Conservation (phyloP, 768 basidiomycete genomes). For the Dictyophora rubrovolvata region DNA sequence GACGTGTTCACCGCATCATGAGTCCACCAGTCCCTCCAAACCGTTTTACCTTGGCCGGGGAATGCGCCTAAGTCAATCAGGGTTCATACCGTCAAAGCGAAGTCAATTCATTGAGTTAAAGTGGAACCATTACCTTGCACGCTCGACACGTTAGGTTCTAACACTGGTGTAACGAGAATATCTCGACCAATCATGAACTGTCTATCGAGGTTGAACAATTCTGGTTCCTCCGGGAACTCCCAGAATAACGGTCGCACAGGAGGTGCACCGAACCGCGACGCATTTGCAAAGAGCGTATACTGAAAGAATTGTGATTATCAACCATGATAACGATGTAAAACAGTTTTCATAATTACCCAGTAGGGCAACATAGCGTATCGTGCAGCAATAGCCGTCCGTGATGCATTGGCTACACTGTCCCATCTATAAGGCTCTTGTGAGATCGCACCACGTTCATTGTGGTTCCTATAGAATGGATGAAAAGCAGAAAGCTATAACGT, state of each 20-base stretch:
- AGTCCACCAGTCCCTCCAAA: conserved; percentile 70
- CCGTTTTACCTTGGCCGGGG: conserved; percentile 46
- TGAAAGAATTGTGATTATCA: conserved; percentile 18
- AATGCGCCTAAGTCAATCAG: conserved; percentile 39
- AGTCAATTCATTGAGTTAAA: neutral
- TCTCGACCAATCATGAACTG: conserved; percentile 68
- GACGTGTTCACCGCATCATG: conserved; percentile 41
- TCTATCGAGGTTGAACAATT: conserved; percentile 47
- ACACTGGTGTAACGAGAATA: conserved; percentile 68
- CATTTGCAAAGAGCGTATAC: conserved; percentile 67
- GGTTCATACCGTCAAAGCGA: neutral
- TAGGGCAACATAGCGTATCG: conserved; percentile 69
- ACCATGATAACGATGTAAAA: neutral
- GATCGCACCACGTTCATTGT: conserved; percentile 54
- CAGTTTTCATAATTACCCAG: conserved; percentile 42
- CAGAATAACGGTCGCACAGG: conserved; percentile 69
- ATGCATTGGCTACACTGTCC: conserved; percentile 70
- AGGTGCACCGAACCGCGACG: conserved; percentile 55
- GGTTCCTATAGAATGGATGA: conserved; percentile 74
- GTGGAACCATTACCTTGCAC: conserved; percentile 42
- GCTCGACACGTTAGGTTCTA: conserved; percentile 54
- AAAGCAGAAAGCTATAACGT: conserved; percentile 50
- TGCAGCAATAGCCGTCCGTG: conserved; percentile 57
- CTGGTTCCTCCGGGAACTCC: conserved; percentile 64
- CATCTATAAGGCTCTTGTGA: conserved; percentile 76